Percentiles rank a stretch among this genome's conserved stretches.
Conservation (phyloP, 2,329 filamentous ascomycete species). For the Neoascochyta sp. region DNA sequence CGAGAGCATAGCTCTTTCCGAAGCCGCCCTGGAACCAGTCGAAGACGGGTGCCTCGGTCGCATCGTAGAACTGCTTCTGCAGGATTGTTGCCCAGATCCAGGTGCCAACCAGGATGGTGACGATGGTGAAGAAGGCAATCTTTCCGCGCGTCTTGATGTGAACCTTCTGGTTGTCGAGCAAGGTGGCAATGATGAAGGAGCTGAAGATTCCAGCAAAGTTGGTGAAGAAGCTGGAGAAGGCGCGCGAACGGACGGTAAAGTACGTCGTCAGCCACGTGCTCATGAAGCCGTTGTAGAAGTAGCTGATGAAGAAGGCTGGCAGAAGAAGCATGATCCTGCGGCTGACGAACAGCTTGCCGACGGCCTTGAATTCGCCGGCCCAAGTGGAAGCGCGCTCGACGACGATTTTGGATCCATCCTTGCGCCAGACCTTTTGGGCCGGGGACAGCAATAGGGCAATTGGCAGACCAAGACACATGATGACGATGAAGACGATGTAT, state of each 20-base stretch:
- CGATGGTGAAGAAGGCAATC: constrained; percentile 27
- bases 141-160: constrained; percentile 33
- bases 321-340: constrained; percentile 32
- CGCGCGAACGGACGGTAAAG: constrained; percentile 36
- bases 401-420: constrained; percentile 40
- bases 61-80: constrained; percentile 34
- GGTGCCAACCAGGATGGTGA: constrained; percentile 30
- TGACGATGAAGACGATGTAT: constrained; percentile 47
- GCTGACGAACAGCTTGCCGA: constrained; percentile 29
- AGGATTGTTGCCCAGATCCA: constrained; percentile 37
- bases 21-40: constrained; percentile 37
- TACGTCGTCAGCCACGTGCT: constrained; percentile 35
- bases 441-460: constrained; percentile 45
- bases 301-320: constrained; percentile 38
- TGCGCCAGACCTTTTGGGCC: constrained; percentile 45
- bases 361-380: constrained; percentile 28
- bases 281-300: constrained; percentile 39
- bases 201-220: constrained; percentile 38
- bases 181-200: constrained; percentile 32
- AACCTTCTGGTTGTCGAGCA: constrained; percentile 33
- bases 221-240: constrained; percentile 37
- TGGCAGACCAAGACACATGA: constrained; percentile 46
- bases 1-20: constrained; percentile 31
- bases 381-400: constrained; percentile 21
- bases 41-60: constrained; percentile 21